These are phyloP conservation scores for Candida pseudoglaebosa DNA, from an alignment of 805 yeast genomes.

Conservation along the genomic window DNA sequence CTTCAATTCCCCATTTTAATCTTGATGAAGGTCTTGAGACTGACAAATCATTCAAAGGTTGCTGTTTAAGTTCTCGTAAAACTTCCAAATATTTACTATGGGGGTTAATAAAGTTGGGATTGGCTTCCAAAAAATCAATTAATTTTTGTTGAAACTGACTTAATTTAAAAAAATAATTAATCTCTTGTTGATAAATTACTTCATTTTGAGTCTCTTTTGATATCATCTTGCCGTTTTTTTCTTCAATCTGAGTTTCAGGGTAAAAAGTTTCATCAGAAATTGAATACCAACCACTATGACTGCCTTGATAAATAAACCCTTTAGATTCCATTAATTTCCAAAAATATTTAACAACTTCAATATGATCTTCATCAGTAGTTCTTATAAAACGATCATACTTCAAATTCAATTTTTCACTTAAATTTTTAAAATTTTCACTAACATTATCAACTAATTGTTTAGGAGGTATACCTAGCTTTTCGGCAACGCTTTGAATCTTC, in stretches of 20 bases:
- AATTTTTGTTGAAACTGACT: slow-evolving; percentile 55
- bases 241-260: slow-evolving; percentile 70
- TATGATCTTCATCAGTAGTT: slow-evolving; percentile 85
- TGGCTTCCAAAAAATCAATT: slow-evolving; percentile 42
- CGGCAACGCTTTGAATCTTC: slow-evolving; percentile 87
- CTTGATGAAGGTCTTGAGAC: slow-evolving; percentile 80
- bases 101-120: slow-evolving; percentile 69
- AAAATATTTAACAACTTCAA: slow-evolving; percentile 55
- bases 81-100: slow-evolving; percentile 49
- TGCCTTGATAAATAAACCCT: slow-evolving; percentile 75
- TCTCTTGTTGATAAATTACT: slow-evolving; percentile 74
- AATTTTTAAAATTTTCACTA: slow-evolving; percentile 55
- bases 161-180: slow-evolving; percentile 80
- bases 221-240: slow-evolving; percentile 27
- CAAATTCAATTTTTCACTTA: slow-evolving; percentile 59
- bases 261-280: slow-evolving; percentile 92
- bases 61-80: slow-evolving; percentile 50
- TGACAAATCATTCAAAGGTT: slow-evolving; percentile 64
- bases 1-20: slow-evolving; percentile 84
- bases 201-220: slow-evolving; percentile 71
- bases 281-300: slow-evolving; percentile 93
- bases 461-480: slow-evolving; percentile 44
- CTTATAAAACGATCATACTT: slow-evolving; percentile 75
- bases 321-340: slow-evolving; percentile 62
- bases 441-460: slow-evolving; percentile 69